Evolutionary conservation across 805 yeast species (phyloP).

Genomic region (Suhomyces vadensis): DNA sequence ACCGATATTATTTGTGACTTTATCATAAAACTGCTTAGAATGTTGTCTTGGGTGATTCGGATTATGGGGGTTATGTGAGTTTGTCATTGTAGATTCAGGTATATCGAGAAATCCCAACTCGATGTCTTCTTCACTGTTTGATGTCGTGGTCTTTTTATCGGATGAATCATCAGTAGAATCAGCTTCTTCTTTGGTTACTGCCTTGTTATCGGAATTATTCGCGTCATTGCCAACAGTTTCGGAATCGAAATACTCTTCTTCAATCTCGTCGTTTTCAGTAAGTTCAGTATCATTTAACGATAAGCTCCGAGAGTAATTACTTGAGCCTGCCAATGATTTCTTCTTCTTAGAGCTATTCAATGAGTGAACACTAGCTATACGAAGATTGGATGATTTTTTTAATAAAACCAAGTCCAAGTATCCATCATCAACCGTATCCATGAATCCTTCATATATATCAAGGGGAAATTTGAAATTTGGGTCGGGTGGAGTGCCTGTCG

Average conservation of each 20-base stretch:
- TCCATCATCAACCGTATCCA: slow-evolving; percentile 67
- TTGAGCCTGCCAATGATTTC: slow-evolving; percentile 12
- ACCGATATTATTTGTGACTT: not conserved
- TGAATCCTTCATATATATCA: slow-evolving; percentile 53
- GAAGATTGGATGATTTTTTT: slow-evolving; percentile 43
- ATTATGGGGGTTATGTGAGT: too few relatives aligned
- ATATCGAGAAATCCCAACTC: slow-evolving; percentile 33
- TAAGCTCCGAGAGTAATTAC: not conserved
- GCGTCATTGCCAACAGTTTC: not conserved
- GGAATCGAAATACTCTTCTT: not conserved
- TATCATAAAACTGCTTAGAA: slow-evolving; percentile 1
- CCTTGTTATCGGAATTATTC: too few relatives aligned
- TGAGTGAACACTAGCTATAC: slow-evolving; percentile 24
- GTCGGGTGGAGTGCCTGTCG: slow-evolving; percentile 24
- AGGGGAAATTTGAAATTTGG: slow-evolving; percentile 38
- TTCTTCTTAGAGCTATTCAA: slow-evolving; percentile 17
- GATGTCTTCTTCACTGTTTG: slow-evolving; percentile 29
- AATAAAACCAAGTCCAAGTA: slow-evolving; percentile 55
- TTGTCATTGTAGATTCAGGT: slow-evolving; percentile 12
- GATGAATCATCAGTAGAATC: slow-evolving; percentile 27
- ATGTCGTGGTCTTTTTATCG: slow-evolving; percentile 21
- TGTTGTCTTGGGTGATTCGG: slow-evolving; percentile 6
- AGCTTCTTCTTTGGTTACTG: not conserved
- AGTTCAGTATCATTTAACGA: slow-evolving; percentile 4
- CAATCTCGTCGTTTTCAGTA: slow-evolving; percentile 7